Evolutionary conservation across 306 rosid genomes (phyloP).

Genomic region (Psophocarpus tetragonolobus): DNA sequence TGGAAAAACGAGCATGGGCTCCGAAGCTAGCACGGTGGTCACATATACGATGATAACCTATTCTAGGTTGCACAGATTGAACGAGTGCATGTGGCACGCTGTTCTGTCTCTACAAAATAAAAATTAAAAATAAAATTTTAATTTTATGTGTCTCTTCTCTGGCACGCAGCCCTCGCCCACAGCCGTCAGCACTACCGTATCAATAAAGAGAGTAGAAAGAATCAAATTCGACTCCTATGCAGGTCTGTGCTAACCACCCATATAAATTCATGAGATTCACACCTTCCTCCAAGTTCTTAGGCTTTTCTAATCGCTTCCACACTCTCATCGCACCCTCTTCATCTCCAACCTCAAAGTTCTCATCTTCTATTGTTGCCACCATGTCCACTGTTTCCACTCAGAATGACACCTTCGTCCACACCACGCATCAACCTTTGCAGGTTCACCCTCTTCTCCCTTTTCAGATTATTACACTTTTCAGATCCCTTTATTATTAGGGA

Average conservation of each 20-base stretch:
- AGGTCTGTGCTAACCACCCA: constrained; percentile 49
- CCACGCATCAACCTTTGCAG: constrained; percentile 57
- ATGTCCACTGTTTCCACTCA: constrained; percentile 70
- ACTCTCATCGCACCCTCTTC: background rate
- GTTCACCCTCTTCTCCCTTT: constrained; percentile 35
- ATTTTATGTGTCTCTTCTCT: background rate
- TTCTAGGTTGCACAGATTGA: background rate
- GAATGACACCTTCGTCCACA: constrained; percentile 33
- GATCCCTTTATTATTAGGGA: background rate
- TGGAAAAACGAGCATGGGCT: background rate
- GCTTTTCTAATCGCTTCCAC: constrained; percentile 38
- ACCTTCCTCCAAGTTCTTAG: constrained; percentile 23
- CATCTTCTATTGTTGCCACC: constrained; percentile 46
- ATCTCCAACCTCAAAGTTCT: constrained; percentile 3
- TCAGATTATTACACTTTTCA: background rate
- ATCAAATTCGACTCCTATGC: constrained; percentile 28
- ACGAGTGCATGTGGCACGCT: background rate
- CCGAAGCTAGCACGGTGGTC: constrained; percentile 5
- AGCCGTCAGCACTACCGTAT: background rate
- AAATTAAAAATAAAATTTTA: background rate
- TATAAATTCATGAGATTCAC: constrained; percentile 35
- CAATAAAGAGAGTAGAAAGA: background rate
- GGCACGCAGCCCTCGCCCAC: background rate
- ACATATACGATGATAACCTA: background rate
- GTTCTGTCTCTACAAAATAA: background rate